phyloP scores from a whole-genome alignment of 345 rosid genomes.

The Schrenkiella parvula region DNA sequence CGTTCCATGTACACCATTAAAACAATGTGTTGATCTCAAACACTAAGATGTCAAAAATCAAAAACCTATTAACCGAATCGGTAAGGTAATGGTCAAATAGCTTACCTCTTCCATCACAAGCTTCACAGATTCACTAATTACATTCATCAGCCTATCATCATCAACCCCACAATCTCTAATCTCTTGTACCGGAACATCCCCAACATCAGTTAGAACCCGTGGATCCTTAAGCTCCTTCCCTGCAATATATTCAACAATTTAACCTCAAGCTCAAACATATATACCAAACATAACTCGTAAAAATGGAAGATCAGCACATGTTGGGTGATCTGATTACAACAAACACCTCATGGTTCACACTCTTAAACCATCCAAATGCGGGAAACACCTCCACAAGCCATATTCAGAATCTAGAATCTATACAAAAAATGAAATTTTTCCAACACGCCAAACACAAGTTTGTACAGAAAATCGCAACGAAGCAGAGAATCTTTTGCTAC shows the following conservation, averaged over 20 bases:
- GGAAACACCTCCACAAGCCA: neutral
- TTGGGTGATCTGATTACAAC: neutral
- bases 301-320: neutral
- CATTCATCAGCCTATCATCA: slow-evolving; percentile 90
- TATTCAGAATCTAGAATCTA: neutral
- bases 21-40: neutral
- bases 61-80: neutral
- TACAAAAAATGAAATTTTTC: neutral
- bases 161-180: slow-evolving; percentile 95
- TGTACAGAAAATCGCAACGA: neutral
- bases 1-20: neutral
- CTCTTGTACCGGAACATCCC: slow-evolving; percentile 97
- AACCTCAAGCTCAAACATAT: neutral
- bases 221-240: slow-evolving; percentile 92
- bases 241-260: slow-evolving; percentile 23
- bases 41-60: neutral
- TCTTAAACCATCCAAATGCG: neutral
- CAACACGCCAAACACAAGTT: neutral
- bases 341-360: neutral
- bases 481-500: slow-evolving; percentile 28
- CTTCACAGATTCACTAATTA: slow-evolving; percentile 82
- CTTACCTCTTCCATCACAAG: slow-evolving; percentile 87
- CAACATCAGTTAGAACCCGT: slow-evolving; percentile 87
- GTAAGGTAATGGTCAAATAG: neutral
- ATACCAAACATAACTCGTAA: neutral